These are phyloP conservation scores for Arachnomyces sp. DNA, from an alignment of 2,329 filamentous ascomycete genomes.

Conservation along the genomic window DNA sequence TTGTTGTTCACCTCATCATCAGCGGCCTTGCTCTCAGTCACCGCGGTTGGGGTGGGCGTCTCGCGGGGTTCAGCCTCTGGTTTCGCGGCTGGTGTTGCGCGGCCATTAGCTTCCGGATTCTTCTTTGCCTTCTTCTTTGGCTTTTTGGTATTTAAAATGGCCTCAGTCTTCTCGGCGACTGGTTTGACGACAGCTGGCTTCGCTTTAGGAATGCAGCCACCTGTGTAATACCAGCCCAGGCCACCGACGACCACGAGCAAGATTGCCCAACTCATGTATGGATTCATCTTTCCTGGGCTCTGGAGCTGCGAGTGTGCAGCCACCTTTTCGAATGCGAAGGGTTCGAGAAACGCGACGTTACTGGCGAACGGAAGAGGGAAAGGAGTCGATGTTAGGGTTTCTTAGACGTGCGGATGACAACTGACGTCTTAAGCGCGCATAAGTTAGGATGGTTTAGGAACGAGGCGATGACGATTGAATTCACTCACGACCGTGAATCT, in stretches of 20 bases:
- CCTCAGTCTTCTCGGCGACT: conserved; percentile 28
- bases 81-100: conserved; percentile 22
- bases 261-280: conserved; percentile 37
- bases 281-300: conserved; percentile 28
- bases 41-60: conserved; percentile 17
- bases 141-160: conserved; percentile 29
- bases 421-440: too few species aligned
- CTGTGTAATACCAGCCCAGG: conserved; percentile 36
- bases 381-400: too few species aligned
- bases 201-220: conserved; percentile 24
- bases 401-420: too few species aligned
- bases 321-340: too few species aligned
- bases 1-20: conserved; percentile 59
- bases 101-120: conserved; percentile 17
- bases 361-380: too few species aligned
- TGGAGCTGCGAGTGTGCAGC: too few species aligned
- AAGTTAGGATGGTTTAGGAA: too few species aligned
- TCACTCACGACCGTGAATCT: too few species aligned
- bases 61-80: conserved; percentile 17
- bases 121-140: conserved; percentile 34
- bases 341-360: too few species aligned
- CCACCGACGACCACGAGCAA: conserved; percentile 33
- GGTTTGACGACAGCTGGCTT: conserved; percentile 21
- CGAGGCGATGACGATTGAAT: too few species aligned
- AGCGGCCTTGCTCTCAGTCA: conserved; percentile 35